Evolutionary conservation across 495 filamentous ascomycete genomes (phyloP).

Genomic region (Evansstolkia leycettana): DNA sequence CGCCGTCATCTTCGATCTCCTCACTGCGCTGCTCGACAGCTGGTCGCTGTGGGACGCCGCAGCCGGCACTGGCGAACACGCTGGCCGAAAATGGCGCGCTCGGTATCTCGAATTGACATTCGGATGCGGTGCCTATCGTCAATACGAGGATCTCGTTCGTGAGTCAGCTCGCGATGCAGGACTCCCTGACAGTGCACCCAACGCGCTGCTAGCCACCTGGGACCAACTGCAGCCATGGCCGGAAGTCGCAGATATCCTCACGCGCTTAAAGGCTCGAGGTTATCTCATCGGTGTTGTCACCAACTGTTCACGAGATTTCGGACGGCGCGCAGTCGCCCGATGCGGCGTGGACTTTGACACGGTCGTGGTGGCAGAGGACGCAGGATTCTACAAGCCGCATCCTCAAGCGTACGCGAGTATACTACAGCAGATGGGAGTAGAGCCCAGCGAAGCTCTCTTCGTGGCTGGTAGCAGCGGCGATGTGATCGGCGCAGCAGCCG

Average conservation of each 20-base stretch:
- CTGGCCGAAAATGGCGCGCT: slow-evolving; percentile 12
- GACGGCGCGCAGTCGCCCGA: slow-evolving; percentile 7
- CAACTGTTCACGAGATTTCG: slow-evolving; percentile 18
- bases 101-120: slow-evolving; percentile 19
- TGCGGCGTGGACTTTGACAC: slow-evolving; percentile 13
- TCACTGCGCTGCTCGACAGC: slow-evolving; percentile 22
- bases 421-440: slow-evolving; percentile 7
- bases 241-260: slow-evolving; percentile 9
- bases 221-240: slow-evolving; percentile 17
- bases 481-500: slow-evolving; percentile 16
- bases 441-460: slow-evolving; percentile 17
- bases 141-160: slow-evolving; percentile 17
- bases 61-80: slow-evolving; percentile 4
- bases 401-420: slow-evolving; percentile 14
- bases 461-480: slow-evolving; percentile 24
- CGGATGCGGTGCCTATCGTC: slow-evolving; percentile 13
- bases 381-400: slow-evolving; percentile 19
- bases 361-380: slow-evolving; percentile 19
- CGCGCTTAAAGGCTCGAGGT: slow-evolving; percentile 5
- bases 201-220: slow-evolving; percentile 12
- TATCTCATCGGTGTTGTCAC: slow-evolving; percentile 18
- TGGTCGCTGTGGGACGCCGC: slow-evolving; percentile 18
- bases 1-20: slow-evolving; percentile 22
- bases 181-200: slow-evolving; percentile 10
- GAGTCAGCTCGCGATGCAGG: slow-evolving; percentile 13